A percentile compares a stretch with the other conserved stretches of the same genome.
These are phyloP conservation scores for Thielaviopsis ethacetica DNA, from an alignment of 2,329 filamentous ascomycete genomes.

Conservation along the genomic window DNA sequence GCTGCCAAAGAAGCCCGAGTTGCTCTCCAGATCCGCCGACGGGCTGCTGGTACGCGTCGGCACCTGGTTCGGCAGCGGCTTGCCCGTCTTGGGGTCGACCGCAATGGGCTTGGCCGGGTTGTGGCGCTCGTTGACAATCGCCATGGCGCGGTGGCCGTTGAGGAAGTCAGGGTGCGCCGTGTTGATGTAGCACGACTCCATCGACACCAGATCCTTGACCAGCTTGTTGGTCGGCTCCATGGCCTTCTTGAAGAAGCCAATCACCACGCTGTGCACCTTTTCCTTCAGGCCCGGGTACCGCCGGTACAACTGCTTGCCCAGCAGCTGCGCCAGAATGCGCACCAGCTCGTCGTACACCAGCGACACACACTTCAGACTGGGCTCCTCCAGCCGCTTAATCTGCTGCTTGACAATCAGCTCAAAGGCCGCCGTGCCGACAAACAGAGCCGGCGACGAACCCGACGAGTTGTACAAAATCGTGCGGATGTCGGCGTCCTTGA, in stretches of 20 bases:
- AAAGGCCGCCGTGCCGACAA: constrained; percentile 95
- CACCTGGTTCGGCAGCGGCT: constrained; percentile 56
- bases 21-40: constrained; percentile 38
- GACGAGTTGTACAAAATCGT: constrained; percentile 98
- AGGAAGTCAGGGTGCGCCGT: constrained; percentile 96
- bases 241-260: constrained; percentile 90
- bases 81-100: constrained; percentile 96
- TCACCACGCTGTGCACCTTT: constrained; percentile 87
- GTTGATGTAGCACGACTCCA: constrained; percentile 97
- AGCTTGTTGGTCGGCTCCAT: constrained; percentile 98
- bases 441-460: constrained; percentile 90
- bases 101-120: constrained; percentile 70
- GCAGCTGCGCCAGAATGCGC: constrained; percentile 78
- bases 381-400: constrained; percentile 90
- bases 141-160: constrained; percentile 95
- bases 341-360: constrained; percentile 96
- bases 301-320: constrained; percentile 78
- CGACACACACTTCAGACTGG: constrained; percentile 91
- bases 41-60: constrained; percentile 65
- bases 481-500: constrained; percentile 95
- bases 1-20: constrained; percentile 85
- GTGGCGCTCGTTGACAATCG: constrained; percentile 89
- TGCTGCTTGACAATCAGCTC: constrained; percentile 98
- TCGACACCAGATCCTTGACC: constrained; percentile 77
- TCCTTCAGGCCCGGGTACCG: constrained; percentile 92